Evolutionary conservation across 2,329 filamentous ascomycete genomes (phyloP), one percentile per base, ranked within the genome.

Genomic region (Rutstroemia sp.): DNA sequence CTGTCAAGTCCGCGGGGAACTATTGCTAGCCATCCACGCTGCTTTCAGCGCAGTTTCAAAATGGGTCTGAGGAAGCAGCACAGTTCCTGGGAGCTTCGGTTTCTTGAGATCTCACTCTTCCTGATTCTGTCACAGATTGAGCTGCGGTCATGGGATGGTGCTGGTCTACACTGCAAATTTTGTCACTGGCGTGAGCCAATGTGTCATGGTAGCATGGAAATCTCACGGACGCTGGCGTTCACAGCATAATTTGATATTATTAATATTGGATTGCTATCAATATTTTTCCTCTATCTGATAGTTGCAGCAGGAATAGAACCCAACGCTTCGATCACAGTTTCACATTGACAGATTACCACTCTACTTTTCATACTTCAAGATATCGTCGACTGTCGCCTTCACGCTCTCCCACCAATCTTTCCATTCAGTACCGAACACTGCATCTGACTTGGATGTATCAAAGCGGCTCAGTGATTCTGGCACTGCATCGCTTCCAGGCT

Each of bases 1-100:
- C 66, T 65, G 19, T 65, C 66, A 14, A 61, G 66, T 12, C 66
- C 66, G 23, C 9, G 60, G 57, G 3, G 62, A 67, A 42, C 64
- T 59, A 37, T 48, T 67, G 8, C 49, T 67, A 54, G 42, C 18
- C 52, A 54, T 30, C 42, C 30, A 27, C 21, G 25, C 9, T 25
- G 21, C 27, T 49, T 54, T n/a, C 44, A 42, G 8, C 41, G 45
- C 21, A 10, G 16, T 8, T 54, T 54, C 9, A 16, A 38, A 30
- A 19, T n/a, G n/a, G 30, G 2, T 54, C 52, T 10, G 2, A 27
- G 21, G 18, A 1, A 4, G n/a, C 10, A 19, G 12, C 25, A 39
- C 16, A 5, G 2, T 41, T 49, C 4, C 21, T 54, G 2, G 6
- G 18, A 9, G 38, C 18, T 16, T 49, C 42, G 2, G 9, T 54